Percentiles rank a stretch among this genome's conserved stretches.
phyloP scores from a whole-genome alignment of 805 yeast genomes.

The Metschnikowia vanudenii region DNA sequence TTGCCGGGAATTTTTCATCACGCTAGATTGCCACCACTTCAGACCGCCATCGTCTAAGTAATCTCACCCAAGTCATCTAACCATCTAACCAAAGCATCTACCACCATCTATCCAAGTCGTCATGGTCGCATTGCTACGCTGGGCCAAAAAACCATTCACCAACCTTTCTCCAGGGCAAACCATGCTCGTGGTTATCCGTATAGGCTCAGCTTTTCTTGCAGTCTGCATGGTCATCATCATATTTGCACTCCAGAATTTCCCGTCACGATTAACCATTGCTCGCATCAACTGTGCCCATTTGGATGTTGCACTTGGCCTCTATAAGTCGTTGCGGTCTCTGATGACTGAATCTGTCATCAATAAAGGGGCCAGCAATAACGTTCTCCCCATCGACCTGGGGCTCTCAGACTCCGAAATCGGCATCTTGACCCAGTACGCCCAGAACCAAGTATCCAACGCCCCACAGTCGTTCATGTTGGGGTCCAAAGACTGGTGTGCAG shows the following conservation, averaged over 20 bases:
- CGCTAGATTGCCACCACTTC: background rate
- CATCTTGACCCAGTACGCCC: constrained; percentile 45
- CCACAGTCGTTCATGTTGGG: constrained; percentile 45
- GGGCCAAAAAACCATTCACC: constrained; percentile 20
- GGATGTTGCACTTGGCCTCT: constrained; percentile 54
- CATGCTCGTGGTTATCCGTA: constrained; percentile 26
- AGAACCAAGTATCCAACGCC: constrained; percentile 43
- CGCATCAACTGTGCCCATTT: constrained; percentile 50
- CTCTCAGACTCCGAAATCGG: constrained; percentile 51
- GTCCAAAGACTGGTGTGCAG: constrained; percentile 11
- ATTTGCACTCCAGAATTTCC: constrained; percentile 3
- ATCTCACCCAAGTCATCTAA: too few species aligned
- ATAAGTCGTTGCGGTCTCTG: constrained; percentile 28
- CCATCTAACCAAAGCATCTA: too few species aligned
- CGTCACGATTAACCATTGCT: constrained; percentile 26
- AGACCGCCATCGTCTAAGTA: too few species aligned
- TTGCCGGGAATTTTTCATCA: too few species aligned
- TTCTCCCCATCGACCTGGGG: constrained; percentile 28
- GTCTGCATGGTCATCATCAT: constrained; percentile 6
- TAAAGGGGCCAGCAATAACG: constrained; percentile 9
- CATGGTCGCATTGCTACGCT: too few species aligned
- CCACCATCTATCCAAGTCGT: too few species aligned
- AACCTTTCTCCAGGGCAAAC: constrained; percentile 28
- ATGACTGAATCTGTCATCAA: constrained; percentile 22
- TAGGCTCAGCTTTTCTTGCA: constrained; percentile 19